These are phyloP conservation scores for Nicotiana obtusifolia DNA, from an alignment of 257 asterid genomes.

Conservation along the genomic window DNA sequence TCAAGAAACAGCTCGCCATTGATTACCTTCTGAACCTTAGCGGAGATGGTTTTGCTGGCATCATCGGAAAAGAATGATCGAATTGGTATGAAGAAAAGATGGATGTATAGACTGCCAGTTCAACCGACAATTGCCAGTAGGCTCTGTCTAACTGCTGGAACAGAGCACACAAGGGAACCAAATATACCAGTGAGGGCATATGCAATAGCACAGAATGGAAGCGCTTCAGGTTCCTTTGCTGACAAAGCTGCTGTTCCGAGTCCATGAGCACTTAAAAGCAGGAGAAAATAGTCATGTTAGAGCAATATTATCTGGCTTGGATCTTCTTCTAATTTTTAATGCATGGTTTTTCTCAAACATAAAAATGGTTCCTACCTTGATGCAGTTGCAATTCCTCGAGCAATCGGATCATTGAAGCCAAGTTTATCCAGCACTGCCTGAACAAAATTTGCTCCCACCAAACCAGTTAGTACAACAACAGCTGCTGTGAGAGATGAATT, in stretches of 20 bases:
- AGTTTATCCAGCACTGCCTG: slow-evolving; percentile 73
- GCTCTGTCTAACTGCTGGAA: slow-evolving; percentile 85
- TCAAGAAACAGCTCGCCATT: background rate
- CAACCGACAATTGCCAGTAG: slow-evolving; percentile 76
- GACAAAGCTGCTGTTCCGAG: slow-evolving; percentile 97
- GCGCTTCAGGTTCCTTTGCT: slow-evolving; percentile 99
- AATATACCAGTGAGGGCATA: slow-evolving; percentile 94
- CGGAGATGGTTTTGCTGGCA: background rate
- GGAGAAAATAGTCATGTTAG: background rate
- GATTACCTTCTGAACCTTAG: background rate
- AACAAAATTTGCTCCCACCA: slow-evolving; percentile 92
- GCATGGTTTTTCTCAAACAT: background rate
- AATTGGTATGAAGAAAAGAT: background rate
- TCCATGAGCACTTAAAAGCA: slow-evolving; percentile 75
- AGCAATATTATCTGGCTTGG: background rate
- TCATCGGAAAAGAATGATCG: background rate
- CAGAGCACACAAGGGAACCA: slow-evolving; percentile 87
- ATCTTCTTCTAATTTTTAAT: background rate
- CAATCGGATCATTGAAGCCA: slow-evolving; percentile 90
- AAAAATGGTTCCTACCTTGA: slow-evolving; percentile 54
- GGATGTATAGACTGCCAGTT: background rate
- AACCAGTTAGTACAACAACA: slow-evolving; percentile 87
- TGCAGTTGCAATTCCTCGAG: slow-evolving; percentile 98
- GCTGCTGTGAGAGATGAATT: slow-evolving; percentile 97
- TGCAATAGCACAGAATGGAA: slow-evolving; percentile 96